phyloP scores from a whole-genome alignment of 352 stramenopile species.

The Pythium folliculosum region DNA sequence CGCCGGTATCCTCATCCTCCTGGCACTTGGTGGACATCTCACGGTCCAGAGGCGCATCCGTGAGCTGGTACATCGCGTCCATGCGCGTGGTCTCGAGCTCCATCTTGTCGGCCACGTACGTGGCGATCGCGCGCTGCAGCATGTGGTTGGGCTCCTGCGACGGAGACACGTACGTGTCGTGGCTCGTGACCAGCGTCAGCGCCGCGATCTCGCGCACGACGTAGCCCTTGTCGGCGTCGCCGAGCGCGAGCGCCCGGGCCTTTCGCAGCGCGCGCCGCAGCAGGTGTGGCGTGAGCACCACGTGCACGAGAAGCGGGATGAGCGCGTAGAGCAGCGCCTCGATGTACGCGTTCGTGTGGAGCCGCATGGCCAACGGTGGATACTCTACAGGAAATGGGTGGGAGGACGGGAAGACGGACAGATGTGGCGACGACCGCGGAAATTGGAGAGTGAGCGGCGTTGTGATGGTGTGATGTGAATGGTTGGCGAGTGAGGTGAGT shows the following conservation, averaged over 20 bases:
- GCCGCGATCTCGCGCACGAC: conserved; percentile 31
- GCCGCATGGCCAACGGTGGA: not conserved
- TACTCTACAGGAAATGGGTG: no score
- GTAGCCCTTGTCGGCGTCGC: conserved; percentile 13
- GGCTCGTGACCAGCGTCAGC: conserved; percentile 41
- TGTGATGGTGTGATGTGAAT: no score
- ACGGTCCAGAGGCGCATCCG: conserved; percentile 34
- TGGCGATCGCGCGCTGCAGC: conserved; percentile 55
- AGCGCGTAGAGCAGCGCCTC: conserved; percentile 60
- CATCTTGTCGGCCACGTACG: conserved; percentile 48
- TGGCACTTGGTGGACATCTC: conserved; percentile 14
- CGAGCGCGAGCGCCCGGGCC: not conserved
- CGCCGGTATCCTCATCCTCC: conserved; percentile 1
- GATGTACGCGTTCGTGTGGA: conserved; percentile 22
- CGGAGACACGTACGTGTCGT: conserved; percentile 29
- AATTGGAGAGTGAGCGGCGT: no score
- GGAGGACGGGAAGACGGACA: not conserved
- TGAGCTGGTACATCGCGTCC: conserved; percentile 48
- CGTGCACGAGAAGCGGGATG: conserved; percentile 35
- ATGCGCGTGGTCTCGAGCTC: conserved; percentile 36
- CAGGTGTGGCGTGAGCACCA: conserved; percentile 5
- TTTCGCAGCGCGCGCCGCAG: conserved; percentile 1
- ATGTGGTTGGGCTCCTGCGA: conserved; percentile 48
- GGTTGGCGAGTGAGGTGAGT: no score
- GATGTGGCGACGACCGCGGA: no score